Base-by-base conservation (phyloP, 148 eudicot genomes). In the Amaranthus hypochondriacus region DNA sequence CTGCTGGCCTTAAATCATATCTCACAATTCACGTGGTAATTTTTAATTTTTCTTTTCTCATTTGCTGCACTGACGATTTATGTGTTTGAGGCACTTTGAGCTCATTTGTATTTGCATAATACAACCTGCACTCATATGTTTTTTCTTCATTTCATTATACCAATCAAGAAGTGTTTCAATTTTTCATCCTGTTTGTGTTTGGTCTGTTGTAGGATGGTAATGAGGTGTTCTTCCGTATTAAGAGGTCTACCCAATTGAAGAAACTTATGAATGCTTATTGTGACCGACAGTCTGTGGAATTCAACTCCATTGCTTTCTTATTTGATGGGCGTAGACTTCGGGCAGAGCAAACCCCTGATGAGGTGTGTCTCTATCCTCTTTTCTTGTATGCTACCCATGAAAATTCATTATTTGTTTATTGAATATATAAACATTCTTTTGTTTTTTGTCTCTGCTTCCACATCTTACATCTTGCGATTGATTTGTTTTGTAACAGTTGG, bases 221-320 rank as follows among this genome's bases (percentile, higher is more conserved):
- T 79, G 91, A 88, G 51, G 89, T 88, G 9, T 88, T 84, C 75
- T 88, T 88, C 68, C 80, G 87, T 66, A 88, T 88, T 66, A 88
- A 86, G 72, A 86, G 87, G 68, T 82, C 83, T 77, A 86, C 91
- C 44, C 89, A 84, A 64, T 72, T 88, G 66, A 88, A 88, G 84
- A 88, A 88, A 75, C 88, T 88, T 48, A 86, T 88, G 87, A 84
- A 83, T 78, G 89, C 89, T n/a, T 88, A 88, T 55, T 88, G 92
- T 70, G 89, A 86, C 18, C 76, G 86, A 44, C 86, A 84, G 63
- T 88, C 89, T 12, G 88, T 88, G 71, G 88, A 88, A 75, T 61
- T 83, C 73, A 81, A 79, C 70, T 79, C 88, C 2, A 83, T 86
- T 12, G 89, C 88, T 13, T 88, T 88, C 77, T 73, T 88, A 72